phyloP scores from a whole-genome alignment of 148 eudicot genomes.

The Rheum nobile region DNA sequence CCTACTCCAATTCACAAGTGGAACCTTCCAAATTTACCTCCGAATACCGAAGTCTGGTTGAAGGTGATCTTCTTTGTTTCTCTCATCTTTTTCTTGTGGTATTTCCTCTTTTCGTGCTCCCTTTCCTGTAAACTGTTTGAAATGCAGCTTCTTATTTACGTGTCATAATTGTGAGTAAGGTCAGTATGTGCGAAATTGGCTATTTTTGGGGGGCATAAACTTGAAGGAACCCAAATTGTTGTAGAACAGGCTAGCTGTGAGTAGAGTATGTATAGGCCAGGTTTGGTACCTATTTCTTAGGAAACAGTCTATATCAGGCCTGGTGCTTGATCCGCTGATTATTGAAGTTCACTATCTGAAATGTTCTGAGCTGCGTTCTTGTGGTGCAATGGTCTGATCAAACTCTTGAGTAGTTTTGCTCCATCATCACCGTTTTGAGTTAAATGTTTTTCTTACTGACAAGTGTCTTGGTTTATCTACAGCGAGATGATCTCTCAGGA shows the following conservation, averaged over 20 bases:
- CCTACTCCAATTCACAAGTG: slow-evolving; percentile 97
- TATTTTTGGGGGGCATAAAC: neutral
- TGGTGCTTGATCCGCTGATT: neutral
- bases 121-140: neutral
- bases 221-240: neutral
- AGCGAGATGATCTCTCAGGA: slow-evolving; percentile 99
- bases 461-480: slow-evolving; percentile 15
- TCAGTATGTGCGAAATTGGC: neutral
- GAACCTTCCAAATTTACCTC: slow-evolving; percentile 90
- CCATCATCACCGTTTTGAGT: neutral
- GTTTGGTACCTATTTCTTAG: neutral
- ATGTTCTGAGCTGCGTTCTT: neutral
- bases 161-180: neutral
- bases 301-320: neutral
- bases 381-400: neutral
- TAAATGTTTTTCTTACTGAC: slow-evolving; percentile 10
- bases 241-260: neutral
- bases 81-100: neutral
- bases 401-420: neutral
- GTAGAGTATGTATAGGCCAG: neutral
- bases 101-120: neutral
- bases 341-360: neutral
- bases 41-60: slow-evolving; percentile 66
- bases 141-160: neutral
- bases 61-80: slow-evolving; percentile 36